phyloP scores from a whole-genome alignment of 129 eudicot genomes.

The Silybum marianum region DNA sequence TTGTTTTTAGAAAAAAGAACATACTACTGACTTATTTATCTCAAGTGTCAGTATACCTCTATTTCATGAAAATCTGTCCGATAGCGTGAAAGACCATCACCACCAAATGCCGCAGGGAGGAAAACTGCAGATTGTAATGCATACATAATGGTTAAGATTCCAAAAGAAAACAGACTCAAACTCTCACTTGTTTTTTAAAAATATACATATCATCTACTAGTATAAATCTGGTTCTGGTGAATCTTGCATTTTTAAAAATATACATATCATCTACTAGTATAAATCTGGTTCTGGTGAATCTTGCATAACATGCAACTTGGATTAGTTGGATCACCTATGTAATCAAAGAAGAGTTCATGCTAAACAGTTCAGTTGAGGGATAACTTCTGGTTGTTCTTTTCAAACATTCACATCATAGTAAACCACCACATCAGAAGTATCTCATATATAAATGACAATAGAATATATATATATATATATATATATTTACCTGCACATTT shows the following conservation, averaged over 20 bases:
- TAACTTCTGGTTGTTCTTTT: neutral
- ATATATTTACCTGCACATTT: constrained; percentile 73
- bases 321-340: neutral
- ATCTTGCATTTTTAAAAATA: neutral
- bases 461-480: neutral
- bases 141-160: neutral
- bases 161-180: neutral
- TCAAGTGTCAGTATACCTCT: constrained; percentile 50
- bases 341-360: neutral
- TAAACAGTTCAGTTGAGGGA: neutral
- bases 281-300: neutral
- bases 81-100: constrained; percentile 85
- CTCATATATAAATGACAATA: neutral
- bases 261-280: neutral
- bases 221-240: neutral
- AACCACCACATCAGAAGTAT: neutral
- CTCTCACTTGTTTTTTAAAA: neutral
- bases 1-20: neutral
- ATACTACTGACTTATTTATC: neutral
- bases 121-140: constrained; percentile 46
- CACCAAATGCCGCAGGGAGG: constrained; percentile 48
- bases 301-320: neutral
- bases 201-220: neutral
- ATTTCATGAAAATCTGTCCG: constrained; percentile 85
- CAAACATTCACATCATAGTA: neutral